A percentile compares a stretch with the other conserved stretches of the same genome.
Conservation (phyloP, 768 basidiomycete species). For the Lactifluus subvellereus region DNA sequence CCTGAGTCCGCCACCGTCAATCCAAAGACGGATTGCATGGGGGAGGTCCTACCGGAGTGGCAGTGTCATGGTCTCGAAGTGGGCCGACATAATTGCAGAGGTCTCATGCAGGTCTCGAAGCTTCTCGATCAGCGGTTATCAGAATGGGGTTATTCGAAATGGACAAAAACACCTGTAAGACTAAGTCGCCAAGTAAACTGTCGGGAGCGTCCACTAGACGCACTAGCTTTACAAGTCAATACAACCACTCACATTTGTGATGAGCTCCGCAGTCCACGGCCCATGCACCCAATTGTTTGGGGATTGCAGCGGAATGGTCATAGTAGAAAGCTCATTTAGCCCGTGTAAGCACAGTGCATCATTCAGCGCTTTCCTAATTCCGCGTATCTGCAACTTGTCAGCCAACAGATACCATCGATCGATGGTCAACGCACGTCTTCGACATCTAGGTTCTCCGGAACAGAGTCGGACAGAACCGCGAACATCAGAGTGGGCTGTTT, state of each 20-base stretch:
- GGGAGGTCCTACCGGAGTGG: slow-evolving; percentile 28
- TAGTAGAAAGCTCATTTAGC: slow-evolving; percentile 29
- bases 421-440: slow-evolving; percentile 13
- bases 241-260: slow-evolving; percentile 26
- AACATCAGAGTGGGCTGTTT: slow-evolving; percentile 57
- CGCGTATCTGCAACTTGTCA: slow-evolving; percentile 31
- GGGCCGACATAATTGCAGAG: slow-evolving; percentile 35
- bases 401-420: slow-evolving; percentile 4
- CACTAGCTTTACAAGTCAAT: not conserved
- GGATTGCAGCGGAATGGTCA: slow-evolving; percentile 31
- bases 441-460: slow-evolving; percentile 27
- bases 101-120: slow-evolving; percentile 28
- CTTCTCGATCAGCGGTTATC: slow-evolving; percentile 18
- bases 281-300: slow-evolving; percentile 28
- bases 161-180: no score
- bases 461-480: slow-evolving; percentile 47
- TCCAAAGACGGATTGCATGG: not conserved
- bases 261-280: slow-evolving; percentile 29
- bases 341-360: slow-evolving; percentile 48
- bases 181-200: no score
- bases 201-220: not conserved
- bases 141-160: not conserved
- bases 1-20: slow-evolving; percentile 27
- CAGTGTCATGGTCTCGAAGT: slow-evolving; percentile 34
- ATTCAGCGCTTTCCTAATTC: slow-evolving; percentile 46